Evolutionary conservation across 257 asterid genomes (phyloP), one percentile per base, ranked within the genome.

Genomic region (Linaria vulgaris): DNA sequence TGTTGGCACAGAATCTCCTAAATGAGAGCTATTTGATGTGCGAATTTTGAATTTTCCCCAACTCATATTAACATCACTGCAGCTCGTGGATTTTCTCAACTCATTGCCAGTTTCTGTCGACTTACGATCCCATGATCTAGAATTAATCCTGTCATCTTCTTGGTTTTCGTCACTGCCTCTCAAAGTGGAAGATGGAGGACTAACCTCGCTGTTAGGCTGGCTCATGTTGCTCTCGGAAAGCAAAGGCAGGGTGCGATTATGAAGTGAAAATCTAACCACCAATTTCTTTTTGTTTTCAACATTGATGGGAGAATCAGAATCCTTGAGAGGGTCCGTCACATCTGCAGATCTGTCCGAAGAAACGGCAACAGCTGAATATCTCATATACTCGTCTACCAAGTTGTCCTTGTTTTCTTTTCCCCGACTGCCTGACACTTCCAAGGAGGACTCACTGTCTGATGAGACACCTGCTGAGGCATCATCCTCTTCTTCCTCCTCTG

Each of bases 401-500:
- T 70, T 51, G 47, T 70, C 79, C 52, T 65, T 70, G 21, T 61
- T 66, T 64, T 74, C 78, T 48, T 72, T 72, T 9, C 62, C 64
- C 80, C 59, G 80, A 70, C 61, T 60, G 58, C 71, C 49, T 48
- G 83, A 79, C 69, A 69, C 80, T 46, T 72, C 76, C 66, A 76
- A 72, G 61, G 80, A 79, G 56, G 85, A 83, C 71, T 86, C 95
- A 22, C 78, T 74, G 59, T 84, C 91, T 56, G 85, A 82, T 43
- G 92, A 80, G 73, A 77, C 85, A 52, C 72, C 67, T 60, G 69
- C 83, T 37, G 82, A 80, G 63, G 54, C 72, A 62, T 79, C 85
- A 59, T 79, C 91, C 58, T 72, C 84, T 54, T 88, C 95, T 69
- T 75, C 94, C 51, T 81, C 88, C 51, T 81, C 88, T 41, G 85